Percentiles rank a stretch among this genome's conserved stretches.
Conservation (phyloP, 495 filamentous ascomycete species). For the Rhizodiscina lignyota region DNA sequence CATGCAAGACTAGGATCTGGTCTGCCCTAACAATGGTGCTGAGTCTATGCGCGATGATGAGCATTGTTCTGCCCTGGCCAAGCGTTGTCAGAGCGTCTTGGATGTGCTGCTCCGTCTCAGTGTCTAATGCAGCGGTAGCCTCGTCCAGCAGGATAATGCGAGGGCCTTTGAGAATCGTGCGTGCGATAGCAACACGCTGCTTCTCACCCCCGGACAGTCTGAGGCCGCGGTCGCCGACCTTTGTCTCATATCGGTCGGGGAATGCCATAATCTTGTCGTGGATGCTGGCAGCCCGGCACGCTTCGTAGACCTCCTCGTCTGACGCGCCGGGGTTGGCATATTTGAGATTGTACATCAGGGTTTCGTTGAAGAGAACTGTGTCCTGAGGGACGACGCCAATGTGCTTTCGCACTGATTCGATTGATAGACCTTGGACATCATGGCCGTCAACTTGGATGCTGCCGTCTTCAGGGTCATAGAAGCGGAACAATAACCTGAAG, state of each 20-base stretch:
- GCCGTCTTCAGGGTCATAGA: constrained; percentile 69
- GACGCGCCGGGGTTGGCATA: constrained; percentile 80
- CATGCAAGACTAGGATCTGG: constrained; percentile 83
- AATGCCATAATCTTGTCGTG: constrained; percentile 91
- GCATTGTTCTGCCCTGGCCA: constrained; percentile 67
- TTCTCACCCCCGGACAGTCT: constrained; percentile 91
- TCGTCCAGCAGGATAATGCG: constrained; percentile 94
- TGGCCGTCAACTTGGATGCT: constrained; percentile 69
- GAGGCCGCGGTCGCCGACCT: constrained; percentile 87
- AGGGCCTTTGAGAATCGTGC: constrained; percentile 90
- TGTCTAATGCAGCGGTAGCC: constrained; percentile 88
- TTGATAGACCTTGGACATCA: constrained; percentile 72
- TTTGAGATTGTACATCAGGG: constrained; percentile 89
- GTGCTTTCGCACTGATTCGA: constrained; percentile 76
- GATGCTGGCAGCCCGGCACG: constrained; percentile 81
- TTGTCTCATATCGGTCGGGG: constrained; percentile 81
- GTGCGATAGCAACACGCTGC: constrained; percentile 90
- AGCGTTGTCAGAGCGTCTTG: constrained; percentile 70
- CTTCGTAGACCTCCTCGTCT: constrained; percentile 77
- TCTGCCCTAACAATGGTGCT: constrained; percentile 91
- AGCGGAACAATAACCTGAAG: constrained; percentile 90
- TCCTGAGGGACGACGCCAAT: constrained; percentile 97
- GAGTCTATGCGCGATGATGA: constrained; percentile 73
- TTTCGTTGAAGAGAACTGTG: constrained; percentile 92
- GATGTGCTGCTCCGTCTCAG: constrained; percentile 91